Conservation (phyloP, 805 yeast species). For the Schwanniomyces occidentalis region DNA sequence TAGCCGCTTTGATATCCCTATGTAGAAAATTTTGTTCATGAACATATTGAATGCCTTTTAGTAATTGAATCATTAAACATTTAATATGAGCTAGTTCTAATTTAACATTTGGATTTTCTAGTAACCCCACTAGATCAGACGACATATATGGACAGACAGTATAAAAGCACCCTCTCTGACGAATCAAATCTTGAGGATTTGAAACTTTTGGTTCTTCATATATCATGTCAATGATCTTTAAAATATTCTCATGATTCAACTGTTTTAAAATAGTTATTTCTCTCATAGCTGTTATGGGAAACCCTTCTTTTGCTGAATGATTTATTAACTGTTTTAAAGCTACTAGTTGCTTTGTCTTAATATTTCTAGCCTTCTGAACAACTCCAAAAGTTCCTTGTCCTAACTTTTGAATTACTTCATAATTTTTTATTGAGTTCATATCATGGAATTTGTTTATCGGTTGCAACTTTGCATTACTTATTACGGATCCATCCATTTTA, state of each 20-base stretch:
- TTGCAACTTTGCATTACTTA: no score
- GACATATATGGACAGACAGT: conserved; percentile 94
- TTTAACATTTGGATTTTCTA: conserved; percentile 72
- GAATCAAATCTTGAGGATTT: conserved; percentile 33
- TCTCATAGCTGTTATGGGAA: conserved; percentile 93
- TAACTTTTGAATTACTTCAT: conserved; percentile 34
- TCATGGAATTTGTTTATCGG: conserved; percentile 24
- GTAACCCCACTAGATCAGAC: conserved; percentile 84
- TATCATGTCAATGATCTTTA: conserved; percentile 79
- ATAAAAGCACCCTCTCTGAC: conserved; percentile 56
- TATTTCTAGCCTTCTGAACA: conserved; percentile 74
- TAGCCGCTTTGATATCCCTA: conserved; percentile 96
- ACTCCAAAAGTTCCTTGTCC: conserved; percentile 60
- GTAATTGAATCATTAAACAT: conserved; percentile 74
- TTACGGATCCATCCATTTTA: no score
- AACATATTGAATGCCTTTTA: conserved; percentile 78
- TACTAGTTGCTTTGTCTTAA: conserved; percentile 58
- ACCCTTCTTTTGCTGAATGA: conserved; percentile 75
- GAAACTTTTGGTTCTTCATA: conserved; percentile 37
- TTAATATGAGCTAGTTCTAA: conserved; percentile 72
- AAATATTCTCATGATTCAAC: conserved; percentile 66
- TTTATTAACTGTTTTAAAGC: conserved; percentile 87
- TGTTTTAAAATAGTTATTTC: conserved; percentile 82
- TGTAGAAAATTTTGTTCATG: conserved; percentile 67
- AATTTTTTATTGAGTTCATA: conserved; percentile 34